Percentiles rank a stretch among this genome's conserved stretches.
Evolutionary conservation across 2,329 filamentous ascomycete species (phyloP).

Genomic region (Lachnellula cervina): DNA sequence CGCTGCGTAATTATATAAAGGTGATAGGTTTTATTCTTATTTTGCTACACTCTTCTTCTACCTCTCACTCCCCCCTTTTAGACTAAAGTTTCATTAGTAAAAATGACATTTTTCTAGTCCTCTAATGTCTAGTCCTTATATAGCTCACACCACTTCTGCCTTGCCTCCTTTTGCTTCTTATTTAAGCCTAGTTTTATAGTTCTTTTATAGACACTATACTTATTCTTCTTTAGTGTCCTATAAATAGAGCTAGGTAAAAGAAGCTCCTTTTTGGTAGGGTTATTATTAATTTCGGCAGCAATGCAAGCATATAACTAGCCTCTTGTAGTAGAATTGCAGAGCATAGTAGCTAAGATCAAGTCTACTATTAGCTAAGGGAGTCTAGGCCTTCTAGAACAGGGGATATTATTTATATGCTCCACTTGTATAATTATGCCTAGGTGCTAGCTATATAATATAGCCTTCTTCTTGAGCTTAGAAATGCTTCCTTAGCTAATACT

Average conservation of each 20-base stretch:
- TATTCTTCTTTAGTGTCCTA: background rate
- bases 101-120: background rate
- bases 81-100: background rate
- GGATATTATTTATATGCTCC: background rate
- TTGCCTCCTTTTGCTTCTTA: background rate
- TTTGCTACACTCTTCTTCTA: background rate
- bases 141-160: background rate
- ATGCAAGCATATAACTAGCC: background rate
- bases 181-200: background rate
- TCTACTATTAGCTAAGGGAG: background rate
- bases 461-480: background rate
- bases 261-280: background rate
- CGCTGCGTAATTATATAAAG: background rate
- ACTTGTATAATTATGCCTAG: background rate
- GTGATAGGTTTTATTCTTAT: background rate
- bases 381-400: background rate
- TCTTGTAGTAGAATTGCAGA: background rate
- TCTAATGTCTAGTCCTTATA: background rate
- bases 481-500: background rate
- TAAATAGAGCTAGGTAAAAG: background rate
- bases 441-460: background rate
- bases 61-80: background rate
- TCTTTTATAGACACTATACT: background rate
- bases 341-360: background rate
- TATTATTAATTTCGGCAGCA: background rate